Base-by-base conservation (phyloP, 495 filamentous ascomycete genomes). In the Schizothecium vesticola region DNA sequence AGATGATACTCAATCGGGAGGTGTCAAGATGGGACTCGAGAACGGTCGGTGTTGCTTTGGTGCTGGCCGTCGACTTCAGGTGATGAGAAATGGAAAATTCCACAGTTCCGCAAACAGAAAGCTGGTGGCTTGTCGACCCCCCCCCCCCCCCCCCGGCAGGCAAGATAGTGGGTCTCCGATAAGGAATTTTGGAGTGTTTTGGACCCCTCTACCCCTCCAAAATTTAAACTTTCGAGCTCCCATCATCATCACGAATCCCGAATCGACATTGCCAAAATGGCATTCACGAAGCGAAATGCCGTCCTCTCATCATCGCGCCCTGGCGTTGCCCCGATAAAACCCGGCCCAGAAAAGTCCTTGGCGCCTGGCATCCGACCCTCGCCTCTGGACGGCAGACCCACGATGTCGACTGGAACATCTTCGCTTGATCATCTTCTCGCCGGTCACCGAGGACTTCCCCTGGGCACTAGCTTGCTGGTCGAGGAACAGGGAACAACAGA, bases 401-500 rank as follows among this genome's bases (percentile, higher is more conserved):
- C 92, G 19, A 98, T 92, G 12, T 98, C 95, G 3, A 97, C 95
- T 1, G 95, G 95, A 9, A 91, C 92, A 0, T 83, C 87, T 5
- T 93, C 92, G 36, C 84, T 99, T 36, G 95, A 99, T 73, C 86
- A 86, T 62, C 84, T 97, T 13, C 84, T 99, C 1, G 92, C 92
- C 24, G 92, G 94, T 0, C 93, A 98, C 81, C 86, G 89, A n/a
- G 95, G 96, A 0, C 83, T 98, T 1, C 86, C 92, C 1, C 81
- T 98, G 21, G 94, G 95, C 0, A 94, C 86, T 29, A 89, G 87
- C 1, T 72, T 98, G 5, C 77, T 99, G 23, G 78, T 98, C n/a
- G 92, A 93, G 72, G 95, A 99, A 71, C 91, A 89, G 72, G 95
- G 94, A 2, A 97, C 94, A 21, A 99, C 95, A 2, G 95, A 99